Evolutionary conservation across 768 basidiomycete species (phyloP).

Genomic region (Leccinum fibrillosum): DNA sequence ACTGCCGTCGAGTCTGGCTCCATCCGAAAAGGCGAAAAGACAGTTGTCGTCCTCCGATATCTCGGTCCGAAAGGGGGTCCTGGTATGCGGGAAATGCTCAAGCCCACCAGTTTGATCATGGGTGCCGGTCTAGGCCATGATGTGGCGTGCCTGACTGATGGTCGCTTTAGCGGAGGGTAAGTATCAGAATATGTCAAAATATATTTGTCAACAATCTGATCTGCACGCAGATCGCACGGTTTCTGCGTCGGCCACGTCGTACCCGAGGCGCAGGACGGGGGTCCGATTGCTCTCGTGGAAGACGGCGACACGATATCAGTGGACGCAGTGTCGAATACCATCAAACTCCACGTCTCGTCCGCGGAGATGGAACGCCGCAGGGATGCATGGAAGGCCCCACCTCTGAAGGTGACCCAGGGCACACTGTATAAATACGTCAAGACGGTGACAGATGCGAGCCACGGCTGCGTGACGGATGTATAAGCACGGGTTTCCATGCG

Average conservation of each 20-base stretch:
- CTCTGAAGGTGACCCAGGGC: constrained; percentile 79
- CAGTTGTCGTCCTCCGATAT: constrained; percentile 91
- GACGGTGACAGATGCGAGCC: constrained; percentile 85
- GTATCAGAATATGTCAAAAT: constrained; percentile 28
- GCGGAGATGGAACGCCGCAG: constrained; percentile 77
- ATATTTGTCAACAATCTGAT: constrained; percentile 13
- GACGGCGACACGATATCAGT: constrained; percentile 88
- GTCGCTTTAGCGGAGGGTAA: constrained; percentile 96
- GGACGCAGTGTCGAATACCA: constrained; percentile 83
- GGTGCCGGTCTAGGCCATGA: constrained; percentile 95
- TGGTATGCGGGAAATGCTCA: constrained; percentile 99
- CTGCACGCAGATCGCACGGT: constrained; percentile 74
- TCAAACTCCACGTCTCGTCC: constrained; percentile 71
- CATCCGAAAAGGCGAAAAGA: constrained; percentile 95
- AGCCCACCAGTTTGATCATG: constrained; percentile 97
- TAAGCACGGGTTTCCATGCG: constrained; percentile 33
- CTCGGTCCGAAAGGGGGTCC: constrained; percentile 97
- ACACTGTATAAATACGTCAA: constrained; percentile 89
- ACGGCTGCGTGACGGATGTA: constrained; percentile 88
- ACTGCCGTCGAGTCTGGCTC: constrained; percentile 83
- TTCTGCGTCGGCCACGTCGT: constrained; percentile 98
- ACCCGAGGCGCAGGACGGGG: constrained; percentile 92
- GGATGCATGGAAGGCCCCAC: constrained; percentile 76
- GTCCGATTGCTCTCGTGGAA: constrained; percentile 85
- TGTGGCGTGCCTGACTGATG: constrained; percentile 96